A percentile compares a stretch with the other conserved stretches of the same genome.
These are phyloP conservation scores for Tricholomella constricta DNA, from an alignment of 768 basidiomycete species.

Conservation along the genomic window DNA sequence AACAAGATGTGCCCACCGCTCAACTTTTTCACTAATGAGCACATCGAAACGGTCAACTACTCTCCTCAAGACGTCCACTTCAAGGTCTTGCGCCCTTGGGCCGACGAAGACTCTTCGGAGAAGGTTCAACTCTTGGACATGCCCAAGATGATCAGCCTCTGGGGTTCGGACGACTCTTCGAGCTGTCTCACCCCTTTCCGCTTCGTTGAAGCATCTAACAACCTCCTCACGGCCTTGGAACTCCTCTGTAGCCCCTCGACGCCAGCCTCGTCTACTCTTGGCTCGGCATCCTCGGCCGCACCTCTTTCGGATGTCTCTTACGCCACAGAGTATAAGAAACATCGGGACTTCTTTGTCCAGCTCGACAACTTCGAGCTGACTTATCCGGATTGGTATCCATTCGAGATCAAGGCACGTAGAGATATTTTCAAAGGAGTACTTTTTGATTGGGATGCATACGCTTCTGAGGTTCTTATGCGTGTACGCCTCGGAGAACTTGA, in stretches of 20 bases:
- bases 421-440: conserved; percentile 8
- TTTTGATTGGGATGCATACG: background rate
- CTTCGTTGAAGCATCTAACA: background rate
- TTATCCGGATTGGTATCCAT: conserved; percentile 1
- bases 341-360: background rate
- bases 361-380: background rate
- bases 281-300: background rate
- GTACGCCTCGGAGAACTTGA: background rate
- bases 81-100: too few relatives aligned
- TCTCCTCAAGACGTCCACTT: too few relatives aligned
- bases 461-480: background rate
- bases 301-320: background rate
- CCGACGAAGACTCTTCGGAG: background rate
- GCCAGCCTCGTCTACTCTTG: background rate
- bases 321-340: background rate
- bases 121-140: conserved; percentile 1
- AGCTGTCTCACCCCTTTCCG: background rate
- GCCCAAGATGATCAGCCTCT: background rate
- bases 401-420: conserved; percentile 10
- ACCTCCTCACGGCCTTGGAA: background rate
- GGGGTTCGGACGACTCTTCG: background rate
- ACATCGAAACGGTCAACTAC: too few relatives aligned
- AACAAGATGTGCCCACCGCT: background rate
- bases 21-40: too few relatives aligned
- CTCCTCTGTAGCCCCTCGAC: background rate